Evolutionary conservation across 768 basidiomycete genomes (phyloP), one percentile per base, ranked within the genome.

Genomic region (Serendipita vermifera): DNA sequence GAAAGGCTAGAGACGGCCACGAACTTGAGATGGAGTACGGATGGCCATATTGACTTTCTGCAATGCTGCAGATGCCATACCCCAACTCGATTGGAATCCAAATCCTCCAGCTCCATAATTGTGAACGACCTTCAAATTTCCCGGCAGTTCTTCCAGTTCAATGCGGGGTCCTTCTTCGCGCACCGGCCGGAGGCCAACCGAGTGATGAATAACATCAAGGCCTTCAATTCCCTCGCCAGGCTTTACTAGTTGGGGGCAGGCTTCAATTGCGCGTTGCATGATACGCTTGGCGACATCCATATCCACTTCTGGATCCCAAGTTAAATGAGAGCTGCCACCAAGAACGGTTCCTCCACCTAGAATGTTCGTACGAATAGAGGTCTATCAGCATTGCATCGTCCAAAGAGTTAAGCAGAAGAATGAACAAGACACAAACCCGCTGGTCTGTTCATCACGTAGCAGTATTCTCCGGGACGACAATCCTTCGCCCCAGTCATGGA

Each of bases 361-460:
- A n/a, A 76, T 73, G 17, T 65, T 70, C 13, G 79, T 75, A 20
- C 83, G 74, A 17, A 83, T 74, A 65, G 84, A 84, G 2, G 74
- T 74, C 5, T 66, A 65, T 26, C 71, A 64, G 27, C 60, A 62
- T n/a, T 59, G 39, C 51, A n/a, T 38, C 7, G 31, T 59, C 54
- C 35, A 33, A 24, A 5, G 32, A 38, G 27, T 33, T 27, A 26
- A 20, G 5, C 7, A 22, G 27, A 32, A 17, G 9, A 33, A 38
- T 20, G 5, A 17, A 38, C 29, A 27, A 26, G 29, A 27, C 2
- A 17, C 17, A 53, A 6, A 55, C 13, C 24, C 56, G 48, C 39
- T 7, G 51, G 32, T 20, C 40, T 56, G 38, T 2, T 2, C 13
- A 57, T 27, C 29, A 7, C 11, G 53, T 26, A 33, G 27, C 48